A percentile compares a stretch with the other conserved stretches of the same genome.
These are phyloP conservation scores for Mediolabrus comicus DNA, from an alignment of 108 stramenopile genomes.

Conservation along the genomic window DNA sequence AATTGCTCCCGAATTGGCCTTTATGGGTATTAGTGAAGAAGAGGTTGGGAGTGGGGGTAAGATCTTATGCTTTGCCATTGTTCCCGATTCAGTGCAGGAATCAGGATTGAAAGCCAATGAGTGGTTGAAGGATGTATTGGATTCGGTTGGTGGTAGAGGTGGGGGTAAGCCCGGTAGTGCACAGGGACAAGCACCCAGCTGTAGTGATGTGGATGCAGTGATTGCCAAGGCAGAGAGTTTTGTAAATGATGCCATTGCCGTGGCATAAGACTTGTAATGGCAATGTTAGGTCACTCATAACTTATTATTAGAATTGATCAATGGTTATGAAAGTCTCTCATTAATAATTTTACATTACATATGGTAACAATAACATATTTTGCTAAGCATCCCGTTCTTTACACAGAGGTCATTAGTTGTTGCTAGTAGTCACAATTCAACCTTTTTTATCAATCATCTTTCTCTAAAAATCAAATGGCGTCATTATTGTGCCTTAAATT, in stretches of 20 bases:
- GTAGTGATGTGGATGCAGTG: conserved; percentile 66
- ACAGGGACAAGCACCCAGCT: conserved; percentile 76
- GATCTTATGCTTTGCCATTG: conserved; percentile 75
- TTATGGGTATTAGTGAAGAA: conserved; percentile 84
- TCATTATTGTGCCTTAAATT: background rate
- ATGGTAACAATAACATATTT: no score
- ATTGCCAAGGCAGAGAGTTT: conserved; percentile 65
- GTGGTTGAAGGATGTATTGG: conserved; percentile 76
- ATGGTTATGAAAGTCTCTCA: background rate
- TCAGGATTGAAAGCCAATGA: conserved; percentile 77
- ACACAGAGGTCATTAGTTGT: no score
- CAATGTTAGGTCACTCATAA: conserved; percentile 7
- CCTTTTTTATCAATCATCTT: no score
- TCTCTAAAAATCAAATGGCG: no score
- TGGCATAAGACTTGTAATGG: background rate
- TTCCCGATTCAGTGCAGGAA: conserved; percentile 64
- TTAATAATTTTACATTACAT: background rate
- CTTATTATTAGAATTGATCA: background rate
- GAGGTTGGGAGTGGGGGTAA: conserved; percentile 82
- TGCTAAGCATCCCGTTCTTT: no score
- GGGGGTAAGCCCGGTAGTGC: conserved; percentile 85
- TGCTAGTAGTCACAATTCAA: no score
- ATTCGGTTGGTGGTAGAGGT: conserved; percentile 77
- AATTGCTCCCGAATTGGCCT: conserved; percentile 76
- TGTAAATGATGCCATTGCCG: conserved; percentile 42